Evolutionary conservation across 2,329 filamentous ascomycete genomes (phyloP).

Genomic region (Cladosporium sp.): DNA sequence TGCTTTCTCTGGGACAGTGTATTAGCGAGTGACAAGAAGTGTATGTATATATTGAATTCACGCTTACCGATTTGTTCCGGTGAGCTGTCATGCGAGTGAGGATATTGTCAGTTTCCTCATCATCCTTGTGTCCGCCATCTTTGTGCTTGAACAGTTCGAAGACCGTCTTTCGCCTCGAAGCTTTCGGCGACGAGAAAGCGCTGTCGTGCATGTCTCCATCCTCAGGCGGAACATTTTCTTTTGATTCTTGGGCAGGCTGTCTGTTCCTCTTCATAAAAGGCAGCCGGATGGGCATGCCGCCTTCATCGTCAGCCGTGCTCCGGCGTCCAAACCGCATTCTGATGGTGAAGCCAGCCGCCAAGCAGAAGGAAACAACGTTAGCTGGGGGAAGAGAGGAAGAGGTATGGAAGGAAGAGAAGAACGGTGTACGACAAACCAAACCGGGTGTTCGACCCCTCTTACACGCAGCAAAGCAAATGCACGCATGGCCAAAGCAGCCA

Average conservation of each 20-base stretch:
- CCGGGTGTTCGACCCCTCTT: not conserved
- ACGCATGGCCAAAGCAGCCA: slow-evolving; percentile 1
- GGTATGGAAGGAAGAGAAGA: not conserved
- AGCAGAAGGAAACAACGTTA: not conserved
- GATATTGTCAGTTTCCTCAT: not conserved
- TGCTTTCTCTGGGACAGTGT: slow-evolving; percentile 1
- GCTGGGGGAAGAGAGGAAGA: not conserved
- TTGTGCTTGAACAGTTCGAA: slow-evolving; percentile 11
- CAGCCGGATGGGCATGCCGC: not conserved
- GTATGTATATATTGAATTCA: not conserved
- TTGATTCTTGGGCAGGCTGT: slow-evolving; percentile 7
- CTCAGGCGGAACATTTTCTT: slow-evolving; percentile 2
- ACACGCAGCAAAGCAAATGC: slow-evolving; percentile 1
- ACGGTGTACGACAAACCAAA: not conserved
- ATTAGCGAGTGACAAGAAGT: not conserved
- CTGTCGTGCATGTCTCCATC: not conserved
- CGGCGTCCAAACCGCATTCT: slow-evolving; percentile 9
- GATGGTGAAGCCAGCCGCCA: not conserved
- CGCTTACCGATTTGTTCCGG: not conserved
- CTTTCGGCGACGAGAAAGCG: not conserved
- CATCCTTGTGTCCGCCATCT: not conserved
- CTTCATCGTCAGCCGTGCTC: not conserved
- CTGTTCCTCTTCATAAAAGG: slow-evolving; percentile 7
- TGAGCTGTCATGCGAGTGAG: slow-evolving; percentile 6
- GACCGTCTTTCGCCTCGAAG: slow-evolving; percentile 8